Base-by-base conservation (phyloP, 140 eudicot genomes). In the Bidens hawaiensis region DNA sequence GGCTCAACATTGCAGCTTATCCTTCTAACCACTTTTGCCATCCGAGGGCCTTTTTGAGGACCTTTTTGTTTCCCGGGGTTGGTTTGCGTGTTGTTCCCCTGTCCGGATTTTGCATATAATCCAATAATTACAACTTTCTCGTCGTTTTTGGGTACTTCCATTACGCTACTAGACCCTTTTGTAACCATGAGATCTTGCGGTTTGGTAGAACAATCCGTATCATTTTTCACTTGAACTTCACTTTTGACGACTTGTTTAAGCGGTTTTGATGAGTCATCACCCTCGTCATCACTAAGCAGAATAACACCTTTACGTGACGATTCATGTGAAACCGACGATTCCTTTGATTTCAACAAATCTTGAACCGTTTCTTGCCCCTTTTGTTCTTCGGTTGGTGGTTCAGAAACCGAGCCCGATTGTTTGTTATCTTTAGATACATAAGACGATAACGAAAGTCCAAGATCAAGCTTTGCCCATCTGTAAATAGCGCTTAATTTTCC, bases 401-500 rank as follows among this genome's bases (percentile, higher is more conserved):
- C 33, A 10, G 33, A 71, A 61, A 73, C 83, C 10, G 73, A 23
- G 40, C 42, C 51, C 6, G 62, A 50, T 31, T 62, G 88, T 46
- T 50, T 46, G 48, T 41, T 85, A 8, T 85, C 99, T 69, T 79
- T 88, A 23, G 94, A 76, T 45, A 85, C 76, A 64, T 67, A 72
- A 18, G 99, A 82, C 61, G 85, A 76, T 50, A 94, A 67, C 53
- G 94, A 83, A 62, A 94, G 82, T 19, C 99, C 99, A 40, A 94
- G 89, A 79, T 94, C 95, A 27, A 73, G 84, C 66, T 84, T 88
- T 9, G 99, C 99, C 99, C 99, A 94, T 81, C 97, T 71, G 72
- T 94, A 94, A 33, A 94, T 68, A 13, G 99, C 94, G 76, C 97
- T 88, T 55, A 94, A 60, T 81, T 94, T 94, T 15, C 99, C 99